Percentiles rank a stretch among this genome's conserved stretches.
These are phyloP conservation scores for Tetracladium setigerum DNA, from an alignment of 495 filamentous ascomycete genomes.

Conservation along the genomic window DNA sequence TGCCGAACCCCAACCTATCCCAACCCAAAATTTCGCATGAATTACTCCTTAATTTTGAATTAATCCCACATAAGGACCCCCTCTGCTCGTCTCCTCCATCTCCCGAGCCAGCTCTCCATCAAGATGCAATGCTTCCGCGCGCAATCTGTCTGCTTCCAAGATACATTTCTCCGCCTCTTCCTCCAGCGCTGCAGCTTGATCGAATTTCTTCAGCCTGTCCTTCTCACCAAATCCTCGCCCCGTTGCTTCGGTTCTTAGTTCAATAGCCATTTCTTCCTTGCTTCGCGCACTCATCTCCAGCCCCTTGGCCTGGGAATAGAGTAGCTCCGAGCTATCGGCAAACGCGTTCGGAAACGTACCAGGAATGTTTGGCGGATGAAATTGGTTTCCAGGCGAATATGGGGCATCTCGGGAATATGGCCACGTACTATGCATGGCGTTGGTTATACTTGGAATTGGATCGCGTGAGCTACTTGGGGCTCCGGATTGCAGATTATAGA, in stretches of 20 bases:
- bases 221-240: conserved; percentile 1
- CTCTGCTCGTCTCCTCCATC: conserved; percentile 3
- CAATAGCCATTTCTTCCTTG: conserved; percentile 6
- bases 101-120: conserved; percentile 13
- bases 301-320: conserved; percentile 5
- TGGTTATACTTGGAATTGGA: conserved; percentile 1
- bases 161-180: conserved; percentile 14
- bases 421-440: conserved; percentile 11
- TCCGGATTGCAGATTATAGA: not conserved
- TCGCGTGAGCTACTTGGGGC: not conserved
- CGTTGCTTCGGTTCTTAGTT: conserved; percentile 1
- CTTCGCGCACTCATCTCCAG: not conserved
- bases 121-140: conserved; percentile 11
- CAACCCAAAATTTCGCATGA: too few relatives aligned
- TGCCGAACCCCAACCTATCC: too few relatives aligned
- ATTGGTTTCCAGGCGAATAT: conserved; percentile 2
- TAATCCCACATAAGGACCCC: not conserved
- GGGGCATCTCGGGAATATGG: conserved; percentile 4
- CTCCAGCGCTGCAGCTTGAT: conserved; percentile 9
- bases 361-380: not conserved
- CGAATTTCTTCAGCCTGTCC: conserved; percentile 5
- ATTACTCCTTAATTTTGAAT: not conserved
- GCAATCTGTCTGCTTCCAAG: conserved; percentile 14
- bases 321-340: conserved; percentile 5
- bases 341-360: not conserved